These are phyloP conservation scores for Pulveroboletus frians DNA, from an alignment of 768 basidiomycete genomes.

Conservation along the genomic window DNA sequence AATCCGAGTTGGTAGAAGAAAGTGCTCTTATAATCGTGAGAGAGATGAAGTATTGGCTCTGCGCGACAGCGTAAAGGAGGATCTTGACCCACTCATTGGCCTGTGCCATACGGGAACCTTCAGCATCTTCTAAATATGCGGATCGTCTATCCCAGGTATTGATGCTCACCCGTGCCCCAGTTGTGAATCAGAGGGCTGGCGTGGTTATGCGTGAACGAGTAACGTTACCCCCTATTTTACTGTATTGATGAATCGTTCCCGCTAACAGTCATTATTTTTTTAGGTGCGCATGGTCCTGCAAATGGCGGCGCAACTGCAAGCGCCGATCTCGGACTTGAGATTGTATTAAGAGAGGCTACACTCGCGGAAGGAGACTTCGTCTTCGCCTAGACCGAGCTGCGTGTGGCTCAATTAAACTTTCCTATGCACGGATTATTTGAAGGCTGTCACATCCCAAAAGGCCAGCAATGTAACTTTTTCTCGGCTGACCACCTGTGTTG, in stretches of 20 bases:
- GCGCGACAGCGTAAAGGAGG: slow-evolving; percentile 44
- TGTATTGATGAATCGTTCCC: neutral
- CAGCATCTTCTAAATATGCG: neutral
- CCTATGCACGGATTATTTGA: slow-evolving; percentile 46
- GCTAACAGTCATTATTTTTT: neutral
- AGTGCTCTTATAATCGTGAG: slow-evolving; percentile 79
- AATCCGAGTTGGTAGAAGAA: slow-evolving; percentile 34
- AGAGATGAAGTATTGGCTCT: slow-evolving; percentile 71
- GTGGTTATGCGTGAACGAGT: slow-evolving; percentile 96
- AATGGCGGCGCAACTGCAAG: slow-evolving; percentile 34
- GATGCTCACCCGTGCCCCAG: slow-evolving; percentile 31
- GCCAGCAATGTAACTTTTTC: slow-evolving; percentile 14
- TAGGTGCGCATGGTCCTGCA: slow-evolving; percentile 64
- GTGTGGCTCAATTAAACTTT: slow-evolving; percentile 71
- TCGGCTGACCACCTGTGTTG: neutral
- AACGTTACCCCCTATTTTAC: neutral
- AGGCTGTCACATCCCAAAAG: slow-evolving; percentile 1
- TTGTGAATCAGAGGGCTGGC: slow-evolving; percentile 71
- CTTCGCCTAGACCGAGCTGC: slow-evolving; percentile 52
- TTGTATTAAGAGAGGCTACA: slow-evolving; percentile 58
- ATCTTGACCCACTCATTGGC: slow-evolving; percentile 68
- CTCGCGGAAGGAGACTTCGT: slow-evolving; percentile 49
- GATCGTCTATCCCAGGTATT: slow-evolving; percentile 33
- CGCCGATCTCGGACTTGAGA: slow-evolving; percentile 53
- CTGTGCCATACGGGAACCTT: slow-evolving; percentile 12